These are phyloP conservation scores for Apiotrichum veenhuisii DNA, from an alignment of 1,284 basidiomycete genomes.

Conservation along the genomic window DNA sequence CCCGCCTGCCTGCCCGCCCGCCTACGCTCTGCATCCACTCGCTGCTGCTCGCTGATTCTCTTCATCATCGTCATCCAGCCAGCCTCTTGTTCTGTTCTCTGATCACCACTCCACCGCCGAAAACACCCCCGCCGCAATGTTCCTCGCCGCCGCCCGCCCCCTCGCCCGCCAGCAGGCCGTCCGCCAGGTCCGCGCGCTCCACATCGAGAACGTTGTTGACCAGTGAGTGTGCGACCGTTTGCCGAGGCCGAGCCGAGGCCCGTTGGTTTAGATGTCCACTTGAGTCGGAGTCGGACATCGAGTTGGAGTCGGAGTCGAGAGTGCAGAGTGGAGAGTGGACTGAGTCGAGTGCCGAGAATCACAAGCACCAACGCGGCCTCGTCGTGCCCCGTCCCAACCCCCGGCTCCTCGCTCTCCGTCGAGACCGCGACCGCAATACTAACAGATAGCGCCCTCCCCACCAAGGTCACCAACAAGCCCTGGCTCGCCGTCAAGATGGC, in stretches of 20 bases:
- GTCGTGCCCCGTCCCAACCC: no score
- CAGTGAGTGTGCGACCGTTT: slow-evolving; percentile 14
- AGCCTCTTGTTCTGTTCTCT: neutral
- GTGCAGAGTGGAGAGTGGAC: no score
- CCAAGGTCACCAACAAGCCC: slow-evolving; percentile 35
- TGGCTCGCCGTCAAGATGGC: slow-evolving; percentile 39
- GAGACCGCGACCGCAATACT: neutral
- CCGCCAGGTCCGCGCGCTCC: slow-evolving; percentile 15
- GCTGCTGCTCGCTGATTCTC: neutral
- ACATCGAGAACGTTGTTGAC: slow-evolving; percentile 22
- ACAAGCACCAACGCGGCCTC: no score
- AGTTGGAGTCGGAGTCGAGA: no score
- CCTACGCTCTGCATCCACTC: no score
- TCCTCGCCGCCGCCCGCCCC: slow-evolving; percentile 16
- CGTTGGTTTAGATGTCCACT: no score
- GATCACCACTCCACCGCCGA: slow-evolving; percentile 7
- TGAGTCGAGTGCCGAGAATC: no score
- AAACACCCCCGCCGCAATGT: slow-evolving; percentile 9
- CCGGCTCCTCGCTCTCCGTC: no score
- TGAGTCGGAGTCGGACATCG: no score
- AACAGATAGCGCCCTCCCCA: slow-evolving; percentile 37
- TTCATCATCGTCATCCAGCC: slow-evolving; percentile 3
- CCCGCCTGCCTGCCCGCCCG: no score
- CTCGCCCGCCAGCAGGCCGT: slow-evolving; percentile 6
- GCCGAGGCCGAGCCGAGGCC: no score